Base-by-base conservation (phyloP, 805 yeast genomes). In the Dipodascopsis uninucleata region DNA sequence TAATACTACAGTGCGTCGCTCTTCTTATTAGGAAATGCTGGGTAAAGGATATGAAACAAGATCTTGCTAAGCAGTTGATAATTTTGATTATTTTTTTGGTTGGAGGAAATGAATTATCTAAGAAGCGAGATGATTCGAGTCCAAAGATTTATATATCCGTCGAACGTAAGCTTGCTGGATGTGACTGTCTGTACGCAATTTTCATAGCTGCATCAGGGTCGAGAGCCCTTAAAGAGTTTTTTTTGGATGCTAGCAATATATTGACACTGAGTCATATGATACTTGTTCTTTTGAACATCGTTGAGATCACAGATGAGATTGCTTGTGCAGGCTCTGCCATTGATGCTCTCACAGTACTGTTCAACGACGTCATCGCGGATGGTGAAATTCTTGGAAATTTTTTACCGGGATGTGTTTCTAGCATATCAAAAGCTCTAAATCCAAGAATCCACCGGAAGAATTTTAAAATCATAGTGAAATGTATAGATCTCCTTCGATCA, bases 211-310 rank as follows among this genome's bases (percentile, higher is more conserved):
- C 41, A 7, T 43, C 58, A 9, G 26, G 52, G 0, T 57, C 59
- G 5, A 20, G 9, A 6, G 14, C 21, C 10, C 18, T 55, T 0
- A 56, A 57, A 23, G 48, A 53, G 7, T 63, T 65, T 26, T 59
- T 69, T 31, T 49, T 60, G 6, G 63, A 67, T 29, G 60, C 61
- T 2, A 60, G 62, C 9, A 65, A 61, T 31, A 58, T 75, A 2
- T 75, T 78, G 0, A 62, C 72, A 1, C 39, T 78, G 24, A 79
- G 76, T 0, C 78, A 76, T 52, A 55, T 70, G 28, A 70, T 77
- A 2, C 64, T 74, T 0, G 68, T 75, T 1, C 53, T 75, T 9
- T 56, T 78, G 26, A 67, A 67, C 2, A 60, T 67, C 8, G 44
- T 70, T 0, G 44, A 56, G 9, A 60, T 58, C 10, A 60, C 60